Evolutionary conservation across 345 rosid genomes (phyloP).

Genomic region (Brassica rapa): DNA sequence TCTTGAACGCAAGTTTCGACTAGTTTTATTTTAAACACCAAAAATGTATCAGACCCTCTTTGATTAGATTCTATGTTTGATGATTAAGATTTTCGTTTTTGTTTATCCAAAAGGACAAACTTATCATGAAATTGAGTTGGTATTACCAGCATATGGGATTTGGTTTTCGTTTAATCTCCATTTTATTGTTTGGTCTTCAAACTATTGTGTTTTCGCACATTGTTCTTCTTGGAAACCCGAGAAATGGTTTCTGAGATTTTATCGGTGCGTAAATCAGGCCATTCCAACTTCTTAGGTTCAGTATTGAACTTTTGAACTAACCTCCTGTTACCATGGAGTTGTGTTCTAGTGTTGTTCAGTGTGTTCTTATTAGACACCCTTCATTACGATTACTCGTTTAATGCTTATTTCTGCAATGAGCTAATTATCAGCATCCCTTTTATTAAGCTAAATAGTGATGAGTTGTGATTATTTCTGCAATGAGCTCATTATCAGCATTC

Average conservation of each 20-base stretch:
- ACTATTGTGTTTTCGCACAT: conserved; percentile 25
- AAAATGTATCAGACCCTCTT: conserved; percentile 25
- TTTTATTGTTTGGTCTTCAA: neutral
- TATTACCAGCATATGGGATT: neutral
- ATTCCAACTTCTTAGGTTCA: conserved; percentile 13
- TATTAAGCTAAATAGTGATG: no score
- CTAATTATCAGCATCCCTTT: neutral
- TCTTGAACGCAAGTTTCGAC: conserved; percentile 95
- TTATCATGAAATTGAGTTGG: conserved; percentile 7
- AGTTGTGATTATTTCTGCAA: neutral
- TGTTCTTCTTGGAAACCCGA: conserved; percentile 48
- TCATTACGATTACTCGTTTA: neutral
- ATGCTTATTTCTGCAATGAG: neutral
- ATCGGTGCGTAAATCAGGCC: conserved; percentile 46
- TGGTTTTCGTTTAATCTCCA: neutral
- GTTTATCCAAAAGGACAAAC: neutral
- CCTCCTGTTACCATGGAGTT: conserved; percentile 14
- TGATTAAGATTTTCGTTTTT: conserved; percentile 17
- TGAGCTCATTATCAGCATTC: neutral
- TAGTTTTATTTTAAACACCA: conserved; percentile 43
- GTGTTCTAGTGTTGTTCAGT: conserved; percentile 10
- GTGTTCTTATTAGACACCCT: neutral
- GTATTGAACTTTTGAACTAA: conserved; percentile 3
- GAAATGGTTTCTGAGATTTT: conserved; percentile 45
- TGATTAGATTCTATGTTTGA: conserved; percentile 24